Conservation (phyloP, 306 rosid species). For the Cucurbita argyrosperma region DNA sequence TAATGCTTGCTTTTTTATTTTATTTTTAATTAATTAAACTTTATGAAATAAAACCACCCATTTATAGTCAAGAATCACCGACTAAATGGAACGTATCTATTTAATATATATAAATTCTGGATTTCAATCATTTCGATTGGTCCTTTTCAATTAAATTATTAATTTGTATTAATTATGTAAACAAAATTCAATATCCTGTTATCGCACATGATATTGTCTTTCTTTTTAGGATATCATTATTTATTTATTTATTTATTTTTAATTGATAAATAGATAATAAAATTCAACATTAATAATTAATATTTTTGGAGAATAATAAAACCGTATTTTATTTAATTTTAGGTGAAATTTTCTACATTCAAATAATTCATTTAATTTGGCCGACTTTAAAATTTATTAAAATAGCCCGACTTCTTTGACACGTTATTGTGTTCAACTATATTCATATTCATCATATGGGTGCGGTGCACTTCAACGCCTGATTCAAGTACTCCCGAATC, state of each 20-base stretch:
- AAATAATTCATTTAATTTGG: too few species aligned
- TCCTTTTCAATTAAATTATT: not conserved
- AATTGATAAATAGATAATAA: not conserved
- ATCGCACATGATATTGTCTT: not conserved
- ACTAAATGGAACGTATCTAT: not conserved
- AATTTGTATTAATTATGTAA: not conserved
- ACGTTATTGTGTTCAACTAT: too few species aligned
- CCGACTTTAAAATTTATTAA: too few species aligned
- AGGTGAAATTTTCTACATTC: too few species aligned
- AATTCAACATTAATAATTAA: not conserved
- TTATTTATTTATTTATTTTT: not conserved
- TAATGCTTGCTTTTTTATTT: too few species aligned
- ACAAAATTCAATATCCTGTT: not conserved
- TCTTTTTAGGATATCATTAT: not conserved
- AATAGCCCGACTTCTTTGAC: too few species aligned
- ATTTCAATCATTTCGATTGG: not conserved
- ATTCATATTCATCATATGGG: too few species aligned
- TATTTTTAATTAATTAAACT: too few species aligned
- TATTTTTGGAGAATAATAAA: not conserved
- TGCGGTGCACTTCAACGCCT: too few species aligned
- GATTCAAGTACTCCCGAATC: too few species aligned
- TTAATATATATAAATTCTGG: not conserved
- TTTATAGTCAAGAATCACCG: not conserved
- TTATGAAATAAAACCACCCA: not conserved
- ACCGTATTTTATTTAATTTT: too few species aligned